Conservation (phyloP, 345 rosid species). For the Euphorbia tirucalli region DNA sequence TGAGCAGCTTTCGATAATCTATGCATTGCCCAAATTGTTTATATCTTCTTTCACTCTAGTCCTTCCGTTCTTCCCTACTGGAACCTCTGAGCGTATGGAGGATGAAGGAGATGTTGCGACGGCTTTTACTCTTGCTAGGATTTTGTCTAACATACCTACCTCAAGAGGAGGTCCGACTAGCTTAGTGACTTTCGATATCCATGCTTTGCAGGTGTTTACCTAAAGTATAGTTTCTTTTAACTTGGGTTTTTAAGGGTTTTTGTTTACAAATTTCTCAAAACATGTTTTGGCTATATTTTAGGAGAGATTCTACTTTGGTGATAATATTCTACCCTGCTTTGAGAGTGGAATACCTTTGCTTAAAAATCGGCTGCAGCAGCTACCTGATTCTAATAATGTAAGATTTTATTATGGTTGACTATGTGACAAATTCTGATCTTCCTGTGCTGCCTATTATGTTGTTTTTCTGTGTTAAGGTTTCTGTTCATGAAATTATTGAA, state of each 20-base stretch:
- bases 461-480: neutral
- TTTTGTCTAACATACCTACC: constrained; percentile 76
- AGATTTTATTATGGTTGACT: constrained; percentile 18
- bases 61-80: constrained; percentile 96
- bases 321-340: constrained; percentile 83
- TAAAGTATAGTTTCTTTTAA: constrained; percentile 1
- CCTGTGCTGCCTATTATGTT: constrained; percentile 3
- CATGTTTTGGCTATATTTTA: constrained; percentile 14
- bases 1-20: constrained; percentile 89
- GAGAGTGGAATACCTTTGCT: constrained; percentile 98
- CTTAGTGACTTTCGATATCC: constrained; percentile 94
- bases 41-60: constrained; percentile 88
- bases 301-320: constrained; percentile 99
- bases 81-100: constrained; percentile 98
- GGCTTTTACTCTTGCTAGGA: constrained; percentile 96
- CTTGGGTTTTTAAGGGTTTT: neutral
- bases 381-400: constrained; percentile 93
- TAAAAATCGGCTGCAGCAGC: constrained; percentile 68
- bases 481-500: neutral
- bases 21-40: constrained; percentile 87
- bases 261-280: neutral
- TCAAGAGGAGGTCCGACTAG: constrained; percentile 96
- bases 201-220: constrained; percentile 78
- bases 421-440: neutral
- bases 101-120: constrained; percentile 97